Conservation (phyloP, 768 basidiomycete genomes). For the Serendipita sp. region DNA sequence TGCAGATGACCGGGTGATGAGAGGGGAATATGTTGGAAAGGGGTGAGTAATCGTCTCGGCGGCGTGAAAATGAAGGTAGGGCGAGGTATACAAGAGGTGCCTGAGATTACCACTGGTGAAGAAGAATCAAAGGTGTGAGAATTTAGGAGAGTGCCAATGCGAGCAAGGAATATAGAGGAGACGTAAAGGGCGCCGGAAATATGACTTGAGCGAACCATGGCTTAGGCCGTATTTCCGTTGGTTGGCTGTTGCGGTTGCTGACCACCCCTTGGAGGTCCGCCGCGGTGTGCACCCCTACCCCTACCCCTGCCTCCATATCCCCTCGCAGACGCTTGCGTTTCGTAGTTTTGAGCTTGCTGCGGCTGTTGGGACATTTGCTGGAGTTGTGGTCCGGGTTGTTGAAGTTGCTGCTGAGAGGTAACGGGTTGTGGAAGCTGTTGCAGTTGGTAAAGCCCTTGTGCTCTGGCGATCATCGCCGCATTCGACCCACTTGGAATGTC, state of each 20-base stretch:
- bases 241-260: background rate
- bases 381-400: background rate
- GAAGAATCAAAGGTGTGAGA: no score
- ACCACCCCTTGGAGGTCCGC: background rate
- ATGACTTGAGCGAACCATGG: background rate
- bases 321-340: constrained; percentile 6
- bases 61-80: no score
- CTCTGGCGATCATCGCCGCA: background rate
- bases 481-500: constrained; percentile 1
- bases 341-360: constrained; percentile 7
- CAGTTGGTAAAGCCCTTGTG: background rate
- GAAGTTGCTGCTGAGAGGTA: background rate
- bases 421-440: background rate
- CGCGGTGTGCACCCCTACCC: background rate
- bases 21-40: no score
- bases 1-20: no score
- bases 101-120: no score
- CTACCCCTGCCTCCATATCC: background rate
- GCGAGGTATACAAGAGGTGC: no score
- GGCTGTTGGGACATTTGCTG: background rate
- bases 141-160: no score
- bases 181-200: no score
- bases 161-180: no score
- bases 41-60: no score
- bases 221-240: background rate